phyloP scores from a whole-genome alignment of 2,329 filamentous ascomycete species.

The Chrysoporthe austroafricana region DNA sequence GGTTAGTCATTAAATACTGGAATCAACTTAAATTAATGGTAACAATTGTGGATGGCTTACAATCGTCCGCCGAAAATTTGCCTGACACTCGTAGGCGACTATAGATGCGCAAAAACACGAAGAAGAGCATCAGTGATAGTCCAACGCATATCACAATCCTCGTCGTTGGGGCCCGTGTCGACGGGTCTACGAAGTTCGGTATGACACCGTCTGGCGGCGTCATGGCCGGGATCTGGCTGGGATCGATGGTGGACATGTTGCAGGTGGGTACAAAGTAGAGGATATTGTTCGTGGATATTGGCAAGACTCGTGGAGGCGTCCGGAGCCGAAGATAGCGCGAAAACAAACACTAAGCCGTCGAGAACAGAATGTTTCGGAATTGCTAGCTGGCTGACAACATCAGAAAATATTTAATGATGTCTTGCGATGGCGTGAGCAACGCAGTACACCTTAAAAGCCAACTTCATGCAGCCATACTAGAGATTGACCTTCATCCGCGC shows the following conservation, averaged over 20 bases:
- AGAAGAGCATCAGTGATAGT: not conserved
- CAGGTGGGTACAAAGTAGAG: no score
- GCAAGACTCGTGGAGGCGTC: no score
- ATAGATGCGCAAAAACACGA: not conserved
- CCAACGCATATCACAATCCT: not conserved
- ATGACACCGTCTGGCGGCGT: not conserved
- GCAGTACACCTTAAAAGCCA: no score
- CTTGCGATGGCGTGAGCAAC: no score
- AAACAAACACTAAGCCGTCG: no score
- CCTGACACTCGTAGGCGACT: not conserved
- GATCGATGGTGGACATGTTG: not conserved
- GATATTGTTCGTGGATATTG: no score
- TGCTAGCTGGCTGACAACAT: no score
- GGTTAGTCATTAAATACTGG: not conserved
- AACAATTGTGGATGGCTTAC: not conserved
- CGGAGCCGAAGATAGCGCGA: no score
- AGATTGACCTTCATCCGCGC: no score
- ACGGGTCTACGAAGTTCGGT: not conserved
- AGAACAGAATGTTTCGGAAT: no score
- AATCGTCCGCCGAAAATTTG: not conserved
- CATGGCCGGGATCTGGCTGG: not conserved
- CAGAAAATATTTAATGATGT: no score
- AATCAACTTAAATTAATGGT: not conserved
- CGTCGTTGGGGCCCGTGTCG: not conserved
- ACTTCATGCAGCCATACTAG: no score